Percentiles rank a stretch among this genome's conserved stretches.
Evolutionary conservation across 768 basidiomycete genomes (phyloP).

Genomic region (Kwoniella heveanensis): DNA sequence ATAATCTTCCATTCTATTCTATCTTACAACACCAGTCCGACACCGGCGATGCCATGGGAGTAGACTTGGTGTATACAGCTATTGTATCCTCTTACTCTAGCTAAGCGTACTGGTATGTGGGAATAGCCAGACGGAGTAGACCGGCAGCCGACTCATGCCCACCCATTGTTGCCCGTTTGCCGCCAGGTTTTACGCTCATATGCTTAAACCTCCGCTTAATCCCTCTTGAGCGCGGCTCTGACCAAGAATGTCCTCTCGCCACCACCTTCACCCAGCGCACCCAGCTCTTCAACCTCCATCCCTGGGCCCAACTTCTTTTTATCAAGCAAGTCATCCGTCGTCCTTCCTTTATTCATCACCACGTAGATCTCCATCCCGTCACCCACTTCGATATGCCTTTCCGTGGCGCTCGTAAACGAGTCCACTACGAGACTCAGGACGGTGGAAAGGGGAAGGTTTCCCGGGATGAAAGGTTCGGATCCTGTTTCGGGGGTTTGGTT

Average conservation of each 20-base stretch:
- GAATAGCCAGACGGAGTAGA: no score
- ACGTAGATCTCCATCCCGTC: constrained; percentile 93
- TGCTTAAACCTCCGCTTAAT: constrained; percentile 42
- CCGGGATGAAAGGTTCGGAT: constrained; percentile 66
- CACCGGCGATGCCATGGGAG: no score
- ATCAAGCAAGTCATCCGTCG: constrained; percentile 59
- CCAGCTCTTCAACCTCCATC: constrained; percentile 49
- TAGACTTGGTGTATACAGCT: no score
- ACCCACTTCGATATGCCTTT: constrained; percentile 98
- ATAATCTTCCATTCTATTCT: no score
- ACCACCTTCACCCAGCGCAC: constrained; percentile 39
- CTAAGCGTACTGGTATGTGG: no score
- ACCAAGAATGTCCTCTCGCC: constrained; percentile 49
- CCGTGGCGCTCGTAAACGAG: constrained; percentile 94
- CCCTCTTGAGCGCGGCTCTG: constrained; percentile 42
- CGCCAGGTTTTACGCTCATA: no score
- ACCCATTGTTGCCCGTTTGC: no score
- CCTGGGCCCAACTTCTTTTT: constrained; percentile 38
- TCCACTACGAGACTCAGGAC: constrained; percentile 89
- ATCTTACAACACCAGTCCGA: no score
- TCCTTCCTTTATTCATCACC: constrained; percentile 71
- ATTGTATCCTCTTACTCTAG: no score
- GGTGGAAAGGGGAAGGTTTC: constrained; percentile 74
- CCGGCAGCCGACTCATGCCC: no score
- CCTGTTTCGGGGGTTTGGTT: constrained; percentile 81